Percentiles rank a stretch among this genome's conserved stretches.
phyloP scores from a whole-genome alignment of 768 basidiomycete species.

The Piloderma croceum region DNA sequence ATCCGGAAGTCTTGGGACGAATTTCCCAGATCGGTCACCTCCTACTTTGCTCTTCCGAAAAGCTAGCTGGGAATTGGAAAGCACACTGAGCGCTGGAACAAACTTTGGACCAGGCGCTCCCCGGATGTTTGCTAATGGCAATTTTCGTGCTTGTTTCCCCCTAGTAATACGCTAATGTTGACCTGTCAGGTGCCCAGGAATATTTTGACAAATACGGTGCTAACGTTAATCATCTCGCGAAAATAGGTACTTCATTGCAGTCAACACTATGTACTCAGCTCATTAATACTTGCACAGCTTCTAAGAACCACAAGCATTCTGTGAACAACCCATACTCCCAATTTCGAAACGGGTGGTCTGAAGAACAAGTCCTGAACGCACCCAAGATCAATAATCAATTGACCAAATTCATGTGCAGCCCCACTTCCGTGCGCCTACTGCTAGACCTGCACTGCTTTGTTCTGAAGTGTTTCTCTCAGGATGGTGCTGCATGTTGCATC shows the following conservation, averaged over 20 bases:
- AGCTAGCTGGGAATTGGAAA: no score
- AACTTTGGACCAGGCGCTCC: conserved; percentile 70
- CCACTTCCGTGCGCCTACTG: conserved; percentile 51
- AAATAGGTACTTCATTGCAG: conserved; percentile 52
- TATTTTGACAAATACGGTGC: conserved; percentile 75
- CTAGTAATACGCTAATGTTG: no score
- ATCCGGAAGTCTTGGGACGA: no score
- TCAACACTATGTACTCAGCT: neutral
- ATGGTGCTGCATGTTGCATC: conserved; percentile 72
- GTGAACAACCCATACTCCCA: conserved; percentile 83
- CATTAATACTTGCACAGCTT: conserved; percentile 36
- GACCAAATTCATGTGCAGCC: conserved; percentile 85
- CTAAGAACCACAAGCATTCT: conserved; percentile 82
- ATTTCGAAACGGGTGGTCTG: conserved; percentile 73
- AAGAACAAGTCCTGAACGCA: conserved; percentile 61
- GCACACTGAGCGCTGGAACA: conserved; percentile 37
- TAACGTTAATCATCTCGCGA: conserved; percentile 58
- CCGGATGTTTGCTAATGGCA: conserved; percentile 67
- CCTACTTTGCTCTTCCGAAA: no score
- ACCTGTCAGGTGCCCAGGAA: conserved; percentile 66
- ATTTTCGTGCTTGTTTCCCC: no score
- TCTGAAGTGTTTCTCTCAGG: conserved; percentile 32
- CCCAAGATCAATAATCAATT: conserved; percentile 66
- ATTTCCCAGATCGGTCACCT: no score
- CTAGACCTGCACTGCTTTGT: neutral